phyloP scores from a whole-genome alignment of 148 eudicot species.

The Diospyros kaki region DNA sequence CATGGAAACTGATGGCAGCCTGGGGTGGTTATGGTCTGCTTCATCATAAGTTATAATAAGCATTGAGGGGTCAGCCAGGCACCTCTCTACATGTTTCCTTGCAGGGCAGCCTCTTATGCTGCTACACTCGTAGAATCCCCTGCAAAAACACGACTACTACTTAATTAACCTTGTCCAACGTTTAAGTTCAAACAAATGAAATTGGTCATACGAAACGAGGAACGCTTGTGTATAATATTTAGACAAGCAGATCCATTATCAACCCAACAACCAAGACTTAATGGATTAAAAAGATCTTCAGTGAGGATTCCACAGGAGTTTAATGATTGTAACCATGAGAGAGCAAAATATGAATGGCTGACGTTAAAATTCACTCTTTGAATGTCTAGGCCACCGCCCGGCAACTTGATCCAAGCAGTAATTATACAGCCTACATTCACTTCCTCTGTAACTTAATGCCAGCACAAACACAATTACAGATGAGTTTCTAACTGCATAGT shows the following conservation, averaged over 20 bases:
- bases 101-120: slow-evolving; percentile 82
- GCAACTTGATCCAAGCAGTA: neutral
- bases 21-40: slow-evolving; percentile 76
- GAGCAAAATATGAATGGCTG: neutral
- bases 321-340: neutral
- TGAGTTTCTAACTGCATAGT: neutral
- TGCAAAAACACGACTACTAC: slow-evolving; percentile 22
- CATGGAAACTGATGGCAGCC: slow-evolving; percentile 45
- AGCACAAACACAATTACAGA: too few relatives aligned
- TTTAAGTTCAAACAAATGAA: neutral
- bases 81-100: slow-evolving; percentile 84
- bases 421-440: neutral
- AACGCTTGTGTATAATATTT: neutral
- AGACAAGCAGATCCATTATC: neutral
- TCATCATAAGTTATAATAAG: slow-evolving; percentile 67
- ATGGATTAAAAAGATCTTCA: neutral
- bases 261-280: neutral
- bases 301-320: neutral
- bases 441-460: too few relatives aligned
- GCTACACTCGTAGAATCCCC: slow-evolving; percentile 90
- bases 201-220: neutral
- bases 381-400: neutral
- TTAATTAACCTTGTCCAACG: neutral
- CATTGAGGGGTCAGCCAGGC: slow-evolving; percentile 69
- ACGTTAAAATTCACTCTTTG: neutral